Percentiles rank a stretch among this genome's conserved stretches.
Conservation (phyloP, 257 asterid species). For the Haberlea rhodopensis region DNA sequence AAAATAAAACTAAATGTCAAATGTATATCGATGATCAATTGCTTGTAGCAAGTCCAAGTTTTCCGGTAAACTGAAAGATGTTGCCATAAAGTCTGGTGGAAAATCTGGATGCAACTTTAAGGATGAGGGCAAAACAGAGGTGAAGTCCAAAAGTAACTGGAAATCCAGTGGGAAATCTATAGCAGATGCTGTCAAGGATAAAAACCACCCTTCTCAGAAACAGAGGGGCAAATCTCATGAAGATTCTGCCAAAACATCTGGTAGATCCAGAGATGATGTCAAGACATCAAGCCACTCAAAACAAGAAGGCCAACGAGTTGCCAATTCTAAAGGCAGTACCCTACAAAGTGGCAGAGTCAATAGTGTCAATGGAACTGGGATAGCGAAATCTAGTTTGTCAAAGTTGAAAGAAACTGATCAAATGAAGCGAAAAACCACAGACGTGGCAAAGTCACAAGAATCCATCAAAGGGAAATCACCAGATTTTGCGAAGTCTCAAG, state of each 20-base stretch:
- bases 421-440: conserved; percentile 41
- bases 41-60: conserved; percentile 30
- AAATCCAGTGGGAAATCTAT: conserved; percentile 44
- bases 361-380: conserved; percentile 35
- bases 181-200: conserved; percentile 33
- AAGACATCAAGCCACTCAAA: conserved; percentile 47
- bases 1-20: neutral
- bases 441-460: conserved; percentile 36
- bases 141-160: conserved; percentile 36
- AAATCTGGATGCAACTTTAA: conserved; percentile 50
- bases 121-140: conserved; percentile 44
- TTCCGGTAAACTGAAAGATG: conserved; percentile 51
- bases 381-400: conserved; percentile 47
- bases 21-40: conserved; percentile 15
- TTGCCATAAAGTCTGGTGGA: conserved; percentile 43
- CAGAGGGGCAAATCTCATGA: conserved; percentile 34
- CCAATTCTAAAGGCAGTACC: conserved; percentile 54
- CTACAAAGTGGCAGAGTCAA: conserved; percentile 37
- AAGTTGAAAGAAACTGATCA: conserved; percentile 53
- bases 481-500: conserved; percentile 43
- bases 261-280: conserved; percentile 50
- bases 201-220: conserved; percentile 34
- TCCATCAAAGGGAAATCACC: conserved; percentile 40
- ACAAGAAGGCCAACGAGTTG: conserved; percentile 40
- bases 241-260: conserved; percentile 46